Conservation (phyloP, 108 stramenopile species). For the Pinguiococcus pyrenoidosus region DNA sequence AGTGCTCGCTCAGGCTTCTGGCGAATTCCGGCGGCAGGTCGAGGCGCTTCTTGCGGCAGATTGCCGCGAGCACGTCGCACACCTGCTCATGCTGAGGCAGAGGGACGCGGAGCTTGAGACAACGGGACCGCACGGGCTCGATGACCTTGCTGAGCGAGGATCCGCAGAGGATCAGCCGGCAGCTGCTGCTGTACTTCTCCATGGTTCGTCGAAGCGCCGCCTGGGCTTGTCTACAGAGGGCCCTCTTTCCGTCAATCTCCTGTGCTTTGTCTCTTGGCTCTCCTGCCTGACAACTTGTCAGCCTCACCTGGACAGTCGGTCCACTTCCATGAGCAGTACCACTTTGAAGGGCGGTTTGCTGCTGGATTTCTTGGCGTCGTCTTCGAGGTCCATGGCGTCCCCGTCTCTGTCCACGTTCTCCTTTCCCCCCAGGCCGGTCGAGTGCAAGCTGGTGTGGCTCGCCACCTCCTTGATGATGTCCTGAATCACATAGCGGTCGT, state of each 20-base stretch:
- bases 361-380: too few relatives aligned
- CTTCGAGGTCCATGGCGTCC: too few relatives aligned
- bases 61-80: slow-evolving; percentile 50
- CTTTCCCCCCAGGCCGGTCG: neutral
- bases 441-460: slow-evolving; percentile 8
- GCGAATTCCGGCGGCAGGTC: slow-evolving; percentile 56
- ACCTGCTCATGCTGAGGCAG: slow-evolving; percentile 59
- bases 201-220: slow-evolving; percentile 78
- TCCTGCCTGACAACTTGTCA: too few relatives aligned
- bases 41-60: slow-evolving; percentile 60
- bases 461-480: slow-evolving; percentile 99
- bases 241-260: too few relatives aligned
- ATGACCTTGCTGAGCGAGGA: slow-evolving; percentile 67
- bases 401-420: too few relatives aligned
- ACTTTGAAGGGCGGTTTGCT: slow-evolving; percentile 58
- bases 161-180: slow-evolving; percentile 82
- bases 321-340: slow-evolving; percentile 81
- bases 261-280: too few relatives aligned
- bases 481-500: slow-evolving; percentile 87
- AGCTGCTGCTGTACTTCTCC: slow-evolving; percentile 87
- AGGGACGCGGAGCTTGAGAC: slow-evolving; percentile 81
- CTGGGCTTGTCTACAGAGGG: slow-evolving; percentile 27
- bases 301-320: slow-evolving; percentile 68
- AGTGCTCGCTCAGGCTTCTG: slow-evolving; percentile 50
- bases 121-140: slow-evolving; percentile 83